Evolutionary conservation across 2,329 filamentous ascomycete genomes (phyloP), one percentile per base, ranked within the genome.

Genomic region (Emericellopsis atlantica): DNA sequence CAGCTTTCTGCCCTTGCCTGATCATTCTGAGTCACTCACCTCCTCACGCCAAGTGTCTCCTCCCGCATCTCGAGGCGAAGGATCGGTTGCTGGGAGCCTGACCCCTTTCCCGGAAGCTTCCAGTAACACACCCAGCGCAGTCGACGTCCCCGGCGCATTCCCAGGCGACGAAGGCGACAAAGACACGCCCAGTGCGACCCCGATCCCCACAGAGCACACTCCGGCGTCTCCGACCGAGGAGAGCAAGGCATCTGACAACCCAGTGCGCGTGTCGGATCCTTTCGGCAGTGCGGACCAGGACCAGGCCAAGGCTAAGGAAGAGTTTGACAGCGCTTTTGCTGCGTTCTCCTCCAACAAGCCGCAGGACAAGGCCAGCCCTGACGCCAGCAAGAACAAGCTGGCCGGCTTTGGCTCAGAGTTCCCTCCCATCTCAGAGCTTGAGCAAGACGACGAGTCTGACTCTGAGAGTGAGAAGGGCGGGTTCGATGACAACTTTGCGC

Each of bases 401-500:
- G 32, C 41, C 31, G 66, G 61, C 41, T 83, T 85, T 51, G 73
- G 79, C 53, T 72, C 77, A 18, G 92, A 96, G 56, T 96, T 96
- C 55, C 92, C 92, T 26, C 92, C 90, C 1, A 95, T 96, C 45
- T 80, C 82, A n/a, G 86, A 90, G 56, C 64, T 95, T 43, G 82
- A 84, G 46, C 73, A 78, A 24, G 85, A 90, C 21, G 82, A 85
- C 16, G 82, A 93, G n/a, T 89, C 84, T 24, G 87, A 93, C 44
- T 82, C 81, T 24, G 81, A 79, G 41, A 84, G 77, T 44, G 84
- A 86, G 37, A 75, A 76, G 38, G 87, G 85, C 34, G 87, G 89
- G 0, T 96, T 96, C 54, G 90, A 93, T 39, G 92, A 98, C 55
- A 82, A 95, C 58, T 96, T 96, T 56, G 81, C 84, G 1, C 78